These are phyloP conservation scores for Mycosphaerella sp. DNA, from an alignment of 2,329 filamentous ascomycete genomes.

Conservation along the genomic window DNA sequence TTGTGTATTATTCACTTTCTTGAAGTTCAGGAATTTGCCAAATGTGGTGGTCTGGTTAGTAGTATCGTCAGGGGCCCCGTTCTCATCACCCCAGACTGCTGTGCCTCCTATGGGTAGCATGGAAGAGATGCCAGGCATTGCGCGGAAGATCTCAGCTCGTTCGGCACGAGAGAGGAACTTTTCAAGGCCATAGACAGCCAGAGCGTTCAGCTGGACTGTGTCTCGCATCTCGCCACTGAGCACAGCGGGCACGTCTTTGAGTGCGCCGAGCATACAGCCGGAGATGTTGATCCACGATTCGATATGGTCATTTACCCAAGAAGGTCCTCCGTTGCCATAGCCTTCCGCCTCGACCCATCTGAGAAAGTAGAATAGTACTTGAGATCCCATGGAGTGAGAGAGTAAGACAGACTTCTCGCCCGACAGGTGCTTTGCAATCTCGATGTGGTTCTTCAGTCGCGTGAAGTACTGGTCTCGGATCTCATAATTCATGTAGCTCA, in stretches of 20 bases:
- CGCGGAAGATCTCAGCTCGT: constrained; percentile 85
- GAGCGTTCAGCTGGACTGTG: constrained; percentile 90
- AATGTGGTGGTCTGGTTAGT: constrained; percentile 66
- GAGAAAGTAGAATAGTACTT: constrained; percentile 81
- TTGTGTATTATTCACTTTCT: constrained; percentile 54
- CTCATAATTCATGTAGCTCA: constrained; percentile 86
- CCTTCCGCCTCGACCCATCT: constrained; percentile 76
- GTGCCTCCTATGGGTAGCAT: constrained; percentile 95
- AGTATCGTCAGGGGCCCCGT: constrained; percentile 80
- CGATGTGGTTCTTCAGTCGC: constrained; percentile 80
- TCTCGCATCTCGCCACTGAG: constrained; percentile 98
- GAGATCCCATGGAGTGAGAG: constrained; percentile 96
- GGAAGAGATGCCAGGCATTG: constrained; percentile 92
- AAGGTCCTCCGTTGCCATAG: constrained; percentile 68
- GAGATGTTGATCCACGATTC: constrained; percentile 98
- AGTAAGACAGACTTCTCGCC: constrained; percentile 76
- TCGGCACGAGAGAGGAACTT: constrained; percentile 90
- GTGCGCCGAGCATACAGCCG: constrained; percentile 92
- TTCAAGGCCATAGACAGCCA: constrained; percentile 93
- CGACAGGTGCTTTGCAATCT: constrained; percentile 67
- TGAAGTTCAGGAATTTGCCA: constrained; percentile 82
- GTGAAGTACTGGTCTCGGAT: constrained; percentile 90
- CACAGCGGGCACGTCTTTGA: constrained; percentile 84
- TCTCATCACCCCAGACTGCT: constrained; percentile 85
- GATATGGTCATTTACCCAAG: constrained; percentile 85